Percentiles rank a stretch among this genome's conserved stretches.
Conservation (phyloP, 495 filamentous ascomycete species). For the Aspergillus egyptiacus region DNA sequence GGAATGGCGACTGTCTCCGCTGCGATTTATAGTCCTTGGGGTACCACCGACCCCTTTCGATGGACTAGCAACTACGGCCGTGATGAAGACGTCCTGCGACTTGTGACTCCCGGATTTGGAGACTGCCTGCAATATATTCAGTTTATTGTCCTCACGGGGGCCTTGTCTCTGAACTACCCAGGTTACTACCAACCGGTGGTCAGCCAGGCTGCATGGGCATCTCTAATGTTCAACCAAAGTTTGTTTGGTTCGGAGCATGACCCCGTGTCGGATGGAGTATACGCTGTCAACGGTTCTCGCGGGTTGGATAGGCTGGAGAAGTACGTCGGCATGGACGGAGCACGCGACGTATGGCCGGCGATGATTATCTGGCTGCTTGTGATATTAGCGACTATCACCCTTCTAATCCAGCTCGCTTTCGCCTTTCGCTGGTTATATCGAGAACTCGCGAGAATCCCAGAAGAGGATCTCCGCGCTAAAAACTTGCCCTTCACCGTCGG, state of each 20-base stretch:
- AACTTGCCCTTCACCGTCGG: slow-evolving; percentile 91
- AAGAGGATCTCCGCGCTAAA: slow-evolving; percentile 82
- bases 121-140: slow-evolving; percentile 98
- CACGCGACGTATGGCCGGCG: slow-evolving; percentile 85
- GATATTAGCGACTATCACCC: slow-evolving; percentile 60
- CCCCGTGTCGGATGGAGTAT: slow-evolving; percentile 77
- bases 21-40: slow-evolving; percentile 89
- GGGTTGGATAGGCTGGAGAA: slow-evolving; percentile 76
- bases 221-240: slow-evolving; percentile 88
- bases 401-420: slow-evolving; percentile 76
- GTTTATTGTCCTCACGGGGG: slow-evolving; percentile 82
- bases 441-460: slow-evolving; percentile 58
- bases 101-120: slow-evolving; percentile 93
- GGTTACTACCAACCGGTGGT: slow-evolving; percentile 91
- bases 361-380: slow-evolving; percentile 81
- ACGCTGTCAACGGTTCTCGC: slow-evolving; percentile 62
- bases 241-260: slow-evolving; percentile 62
- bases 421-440: slow-evolving; percentile 66
- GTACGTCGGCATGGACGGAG: slow-evolving; percentile 70
- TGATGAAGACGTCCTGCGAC: slow-evolving; percentile 82
- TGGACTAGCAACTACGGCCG: slow-evolving; percentile 96
- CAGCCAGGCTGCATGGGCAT: slow-evolving; percentile 80
- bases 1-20: slow-evolving; percentile 76
- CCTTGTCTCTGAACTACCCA: slow-evolving; percentile 80
- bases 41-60: slow-evolving; percentile 77